These are phyloP conservation scores for Podaxis sp. DNA, from an alignment of 768 basidiomycete genomes.

Conservation along the genomic window DNA sequence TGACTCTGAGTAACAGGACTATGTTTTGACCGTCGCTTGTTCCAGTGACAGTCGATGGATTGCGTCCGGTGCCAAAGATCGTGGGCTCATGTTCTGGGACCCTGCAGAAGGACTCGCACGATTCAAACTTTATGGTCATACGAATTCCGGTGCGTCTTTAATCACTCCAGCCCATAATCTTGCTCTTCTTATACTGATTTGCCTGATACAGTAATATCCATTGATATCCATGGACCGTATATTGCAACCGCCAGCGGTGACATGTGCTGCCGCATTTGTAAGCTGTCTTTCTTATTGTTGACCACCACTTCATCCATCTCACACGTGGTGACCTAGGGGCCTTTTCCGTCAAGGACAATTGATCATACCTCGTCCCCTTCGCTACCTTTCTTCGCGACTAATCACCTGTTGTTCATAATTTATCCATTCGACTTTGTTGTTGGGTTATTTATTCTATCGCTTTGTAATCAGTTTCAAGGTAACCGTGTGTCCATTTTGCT, in stretches of 20 bases:
- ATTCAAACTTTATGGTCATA: conserved; percentile 84
- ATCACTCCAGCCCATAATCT: not conserved
- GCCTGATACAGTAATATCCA: conserved; percentile 42
- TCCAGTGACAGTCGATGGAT: conserved; percentile 94
- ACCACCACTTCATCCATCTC: not conserved
- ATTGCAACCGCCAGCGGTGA: conserved; percentile 58
- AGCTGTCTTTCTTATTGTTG: conserved; percentile 20
- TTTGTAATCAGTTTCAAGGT: not conserved
- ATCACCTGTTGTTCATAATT: not conserved
- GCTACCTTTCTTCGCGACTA: not conserved
- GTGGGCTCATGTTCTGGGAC: conserved; percentile 95
- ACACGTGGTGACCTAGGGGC: not conserved
- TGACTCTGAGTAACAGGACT: conserved; percentile 39
- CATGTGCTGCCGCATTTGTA: conserved; percentile 56
- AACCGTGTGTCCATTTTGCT: not conserved
- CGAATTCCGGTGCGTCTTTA: conserved; percentile 47
- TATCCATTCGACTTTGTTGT: not conserved
- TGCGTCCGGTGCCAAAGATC: conserved; percentile 92
- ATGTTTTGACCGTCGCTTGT: conserved; percentile 62
- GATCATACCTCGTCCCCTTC: not conserved
- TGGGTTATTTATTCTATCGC: not conserved
- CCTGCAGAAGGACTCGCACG: conserved; percentile 75
- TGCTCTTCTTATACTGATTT: not conserved
- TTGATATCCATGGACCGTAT: conserved; percentile 47
- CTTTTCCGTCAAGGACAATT: not conserved